Evolutionary conservation across 176 grass and related monocot species (phyloP).

Genomic region (Tillandsia fasciculata): DNA sequence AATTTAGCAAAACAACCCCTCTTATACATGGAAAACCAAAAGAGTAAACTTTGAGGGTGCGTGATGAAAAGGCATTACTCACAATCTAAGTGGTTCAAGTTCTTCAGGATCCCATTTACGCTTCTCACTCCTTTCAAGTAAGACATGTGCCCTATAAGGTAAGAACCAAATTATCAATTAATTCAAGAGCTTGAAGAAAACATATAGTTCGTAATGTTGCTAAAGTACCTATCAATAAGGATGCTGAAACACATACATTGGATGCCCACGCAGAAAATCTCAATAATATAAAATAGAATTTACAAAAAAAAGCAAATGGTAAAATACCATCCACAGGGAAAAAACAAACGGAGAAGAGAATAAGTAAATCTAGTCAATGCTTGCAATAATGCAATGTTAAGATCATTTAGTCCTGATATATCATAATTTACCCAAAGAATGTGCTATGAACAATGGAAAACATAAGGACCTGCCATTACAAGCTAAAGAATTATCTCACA

Average conservation of each 20-base stretch:
- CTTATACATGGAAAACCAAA: conserved; percentile 1
- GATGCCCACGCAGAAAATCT: not conserved
- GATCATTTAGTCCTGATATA: too few relatives aligned
- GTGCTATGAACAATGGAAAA: too few relatives aligned
- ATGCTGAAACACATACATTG: not conserved
- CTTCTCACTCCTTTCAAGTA: conserved; percentile 35
- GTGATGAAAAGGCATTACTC: conserved; percentile 9
- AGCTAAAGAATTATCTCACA: too few relatives aligned
- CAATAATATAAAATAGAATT: not conserved
- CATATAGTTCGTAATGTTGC: not conserved
- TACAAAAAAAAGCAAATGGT: too few relatives aligned
- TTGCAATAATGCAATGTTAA: too few relatives aligned
- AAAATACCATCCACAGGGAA: too few relatives aligned
- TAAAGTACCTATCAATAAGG: not conserved
- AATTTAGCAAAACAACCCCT: too few relatives aligned
- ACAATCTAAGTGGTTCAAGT: conserved; percentile 37
- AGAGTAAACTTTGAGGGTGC: conserved; percentile 7
- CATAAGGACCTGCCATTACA: too few relatives aligned
- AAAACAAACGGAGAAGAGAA: too few relatives aligned
- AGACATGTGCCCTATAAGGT: conserved; percentile 41
- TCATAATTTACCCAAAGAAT: too few relatives aligned
- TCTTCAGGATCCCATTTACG: conserved; percentile 63
- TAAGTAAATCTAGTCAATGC: too few relatives aligned
- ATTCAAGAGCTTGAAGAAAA: conserved; percentile 14
- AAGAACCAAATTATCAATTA: conserved; percentile 19